A percentile compares a stretch with the other conserved stretches of the same genome.
phyloP scores from a whole-genome alignment of 176 grass and related monocot genomes.

The sorghum (Sorghum bicolor) region Sorghum_bicolor_NCBIv3 NC_012879.2:48557501-48558000 shows the following conservation, averaged over 20 bases:
- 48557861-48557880: conserved; percentile 90
- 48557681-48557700: conserved; percentile 92
- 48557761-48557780: conserved; percentile 79
- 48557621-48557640: conserved; percentile 77
- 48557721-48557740: conserved; percentile 80
- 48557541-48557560: neutral
- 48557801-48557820: conserved; percentile 79
- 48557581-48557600: conserved; percentile 30
- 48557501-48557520: neutral
- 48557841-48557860: conserved; percentile 81
- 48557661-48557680: no score
- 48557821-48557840: conserved; percentile 88
- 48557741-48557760: conserved; percentile 84
- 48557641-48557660: conserved; percentile 90
- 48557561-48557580: conserved; percentile 1
- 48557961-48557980: conserved; percentile 16
- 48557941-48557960: neutral
- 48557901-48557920: conserved; percentile 3
- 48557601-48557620: conserved; percentile 74
- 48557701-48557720: conserved; percentile 67
- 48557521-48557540: neutral
- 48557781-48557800: conserved; percentile 79
- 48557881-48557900: conserved; percentile 44
- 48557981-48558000: conserved; percentile 86
- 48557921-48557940: neutral